Evolutionary conservation across 345 rosid species (phyloP), one percentile per base, ranked within the genome.

Genomic region (Eucalyptus albens): DNA sequence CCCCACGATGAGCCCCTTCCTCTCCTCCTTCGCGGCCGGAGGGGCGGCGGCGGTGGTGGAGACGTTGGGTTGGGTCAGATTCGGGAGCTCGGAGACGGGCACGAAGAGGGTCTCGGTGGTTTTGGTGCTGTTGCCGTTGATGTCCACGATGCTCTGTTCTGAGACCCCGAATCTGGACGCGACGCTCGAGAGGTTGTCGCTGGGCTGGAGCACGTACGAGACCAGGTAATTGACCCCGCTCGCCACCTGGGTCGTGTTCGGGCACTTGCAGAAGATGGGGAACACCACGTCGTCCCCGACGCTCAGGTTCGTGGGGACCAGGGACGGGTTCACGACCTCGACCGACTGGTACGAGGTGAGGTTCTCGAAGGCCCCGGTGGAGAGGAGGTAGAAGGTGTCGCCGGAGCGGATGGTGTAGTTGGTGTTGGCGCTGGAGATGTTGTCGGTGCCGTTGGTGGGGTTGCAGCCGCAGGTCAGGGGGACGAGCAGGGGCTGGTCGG

Each of bases 251-350:
- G 94, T 94, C 87, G 31, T 88, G 90, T 94, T 91, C 19, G 96
- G 96, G 53, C 98, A 96, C 94, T 91, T 94, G 91, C 96, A 96
- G 89, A 96, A 95, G 87, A 94, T 85, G 6, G 98, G 98, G 86
- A 96, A 93, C 86, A 87, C 60, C 16, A 91, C 92, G 15, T 86
- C 56, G 50, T 44, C 93, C 19, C 97, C 97, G n/a, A 92, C 6
- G 3, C 42, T 24, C 51, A 96, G 94, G 9, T 51, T 5, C 21
- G 95, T 94, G 15, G 96, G 92, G 80, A 93, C 83, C 27, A 94
- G 88, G 29, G 89, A 89, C 2, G 97, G 97, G 89, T 96, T 96
- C 81, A 94, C 95, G 83, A 91, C 87, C 91, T 93, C 89, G 87
- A 96, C 97, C 15, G 97, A 93, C 88, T 94, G 95, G 91, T 90